Evolutionary conservation across 768 basidiomycete species (phyloP), one percentile per base, ranked within the genome.

Genomic region (Boletus tomentosulus): DNA sequence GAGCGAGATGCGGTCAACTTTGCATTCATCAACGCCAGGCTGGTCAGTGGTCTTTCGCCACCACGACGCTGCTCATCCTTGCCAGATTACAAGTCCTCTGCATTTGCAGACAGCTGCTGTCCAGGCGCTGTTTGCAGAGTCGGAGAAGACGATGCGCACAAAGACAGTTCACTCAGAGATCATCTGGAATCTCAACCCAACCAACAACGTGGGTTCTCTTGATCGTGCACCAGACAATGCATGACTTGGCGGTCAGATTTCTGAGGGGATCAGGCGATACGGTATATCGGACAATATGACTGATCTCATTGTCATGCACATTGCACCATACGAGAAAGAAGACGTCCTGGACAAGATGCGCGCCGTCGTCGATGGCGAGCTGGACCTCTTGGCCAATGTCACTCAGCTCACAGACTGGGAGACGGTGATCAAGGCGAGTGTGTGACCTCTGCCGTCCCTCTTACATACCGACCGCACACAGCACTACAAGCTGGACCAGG

Each of bases 121-220:
- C 50, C 89, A 92, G 61, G 86, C 92, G 1, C 74, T 92, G n/a
- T 72, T 94, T 11, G 82, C 92, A 0, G 76, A 81, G 28, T 67
- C 79, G 3, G 79, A 85, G 39, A 76, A 74, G 22, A 63, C 73
- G 1, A 74, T 96, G 53, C 78, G 86, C 45, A 94, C 95, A 1
- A 91, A 87, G 72, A 92, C 92, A 1, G 72, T 94, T 0, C 94
- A 98, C 65, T 92, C 92, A 0, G 95, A 98, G 69, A 79, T 98
- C 48, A 75, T 98, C n/a, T 93, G 88, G 78, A 73, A 81, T 22
- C 74, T 98, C 46, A 92, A 89, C 58, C 92, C 93, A 2, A 90
- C 85, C 5, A 89, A 91, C 58, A 97, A 95, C 66, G 92, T 90
- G 50, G 46, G 76, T 62, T 16, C 3, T 27, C 62, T 42, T 19